These are phyloP conservation scores for Exophiala sp. DNA, from an alignment of 2,329 filamentous ascomycete species.

Conservation along the genomic window DNA sequence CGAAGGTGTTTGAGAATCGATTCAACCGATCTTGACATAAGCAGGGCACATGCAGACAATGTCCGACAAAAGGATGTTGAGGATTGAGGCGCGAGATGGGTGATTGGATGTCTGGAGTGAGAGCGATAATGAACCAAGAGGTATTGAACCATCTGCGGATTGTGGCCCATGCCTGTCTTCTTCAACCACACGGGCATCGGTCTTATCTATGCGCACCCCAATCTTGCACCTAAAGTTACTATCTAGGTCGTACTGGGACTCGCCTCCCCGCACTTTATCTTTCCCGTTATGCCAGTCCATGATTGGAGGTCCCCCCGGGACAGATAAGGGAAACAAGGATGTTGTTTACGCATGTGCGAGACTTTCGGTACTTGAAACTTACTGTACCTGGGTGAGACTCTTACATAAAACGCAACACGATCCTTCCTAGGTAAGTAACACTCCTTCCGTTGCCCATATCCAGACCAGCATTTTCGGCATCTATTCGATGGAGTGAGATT, in stretches of 20 bases:
- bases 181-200: neutral
- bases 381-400: too few species aligned
- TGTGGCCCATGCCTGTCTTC: neutral
- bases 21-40: neutral
- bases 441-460: neutral
- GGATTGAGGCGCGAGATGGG: neutral
- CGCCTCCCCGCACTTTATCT: too few species aligned
- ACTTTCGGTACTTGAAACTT: too few species aligned
- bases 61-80: neutral
- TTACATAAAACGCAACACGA: neutral
- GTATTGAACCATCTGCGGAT: neutral
- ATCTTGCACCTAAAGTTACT: too few species aligned
- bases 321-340: too few species aligned
- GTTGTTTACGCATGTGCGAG: too few species aligned
- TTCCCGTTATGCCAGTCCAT: too few species aligned
- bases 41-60: neutral
- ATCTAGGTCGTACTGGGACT: too few species aligned
- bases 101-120: neutral
- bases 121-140: neutral
- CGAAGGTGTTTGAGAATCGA: neutral
- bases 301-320: too few species aligned
- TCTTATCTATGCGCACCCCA: neutral
- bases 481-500: neutral
- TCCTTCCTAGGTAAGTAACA: neutral
- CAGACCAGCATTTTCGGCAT: neutral